A percentile compares a stretch with the other conserved stretches of the same genome.
phyloP scores from a whole-genome alignment of 2,329 filamentous ascomycete species.

The Cladobotryum mycophilum region DNA sequence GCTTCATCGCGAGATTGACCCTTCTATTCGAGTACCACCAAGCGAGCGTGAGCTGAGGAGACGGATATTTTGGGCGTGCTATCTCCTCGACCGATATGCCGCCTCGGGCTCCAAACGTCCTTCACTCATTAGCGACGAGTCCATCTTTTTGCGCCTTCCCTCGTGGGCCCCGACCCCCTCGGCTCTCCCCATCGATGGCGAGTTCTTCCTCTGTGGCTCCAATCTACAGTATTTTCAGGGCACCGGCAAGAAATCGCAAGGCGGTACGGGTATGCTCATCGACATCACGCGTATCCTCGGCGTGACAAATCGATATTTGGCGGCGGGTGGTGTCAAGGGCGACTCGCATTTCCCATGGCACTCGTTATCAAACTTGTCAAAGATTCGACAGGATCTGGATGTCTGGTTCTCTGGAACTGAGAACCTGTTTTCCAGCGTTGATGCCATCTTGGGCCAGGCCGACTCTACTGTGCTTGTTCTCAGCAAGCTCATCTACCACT shows the following conservation, averaged over 20 bases:
- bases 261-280: conserved; percentile 73
- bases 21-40: conserved; percentile 53
- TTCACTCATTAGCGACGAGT: conserved; percentile 72
- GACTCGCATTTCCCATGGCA: conserved; percentile 92
- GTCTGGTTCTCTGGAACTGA: conserved; percentile 79
- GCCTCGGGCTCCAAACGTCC: conserved; percentile 76
- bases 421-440: conserved; percentile 69
- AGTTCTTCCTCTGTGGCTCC: conserved; percentile 74
- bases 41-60: conserved; percentile 70
- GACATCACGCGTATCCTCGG: conserved; percentile 79
- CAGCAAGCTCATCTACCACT: conserved; percentile 80
- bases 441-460: conserved; percentile 67
- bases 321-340: conserved; percentile 78
- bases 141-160: conserved; percentile 67
- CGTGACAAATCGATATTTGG: conserved; percentile 76
- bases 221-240: conserved; percentile 68
- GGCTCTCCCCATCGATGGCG: conserved; percentile 62
- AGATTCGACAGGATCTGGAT: conserved; percentile 78
- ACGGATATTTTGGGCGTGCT: conserved; percentile 84
- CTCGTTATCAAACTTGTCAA: conserved; percentile 74
- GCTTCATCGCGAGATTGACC: conserved; percentile 68
- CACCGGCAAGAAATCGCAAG: conserved; percentile 63
- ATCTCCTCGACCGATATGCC: conserved; percentile 77
- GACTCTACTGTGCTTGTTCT: conserved; percentile 75
- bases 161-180: conserved; percentile 62